These are phyloP conservation scores for Tetracladium marchalianum DNA, from an alignment of 495 filamentous ascomycete genomes.

Conservation along the genomic window DNA sequence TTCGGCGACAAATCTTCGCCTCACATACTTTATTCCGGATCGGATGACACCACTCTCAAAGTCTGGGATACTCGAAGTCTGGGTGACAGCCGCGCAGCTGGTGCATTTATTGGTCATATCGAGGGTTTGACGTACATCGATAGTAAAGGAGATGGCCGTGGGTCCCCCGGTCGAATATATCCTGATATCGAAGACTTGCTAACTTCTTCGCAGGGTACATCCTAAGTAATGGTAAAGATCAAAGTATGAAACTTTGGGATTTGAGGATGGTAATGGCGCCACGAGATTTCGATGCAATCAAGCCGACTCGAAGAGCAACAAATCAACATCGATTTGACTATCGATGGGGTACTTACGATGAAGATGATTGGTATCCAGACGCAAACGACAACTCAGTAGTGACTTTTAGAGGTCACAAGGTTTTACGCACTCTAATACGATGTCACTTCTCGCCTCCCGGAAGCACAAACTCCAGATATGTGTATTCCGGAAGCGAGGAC, in stretches of 20 bases:
- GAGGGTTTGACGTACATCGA: slow-evolving; percentile 94
- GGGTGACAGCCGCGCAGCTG: slow-evolving; percentile 77
- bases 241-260: slow-evolving; percentile 98
- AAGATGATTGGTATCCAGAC: slow-evolving; percentile 59
- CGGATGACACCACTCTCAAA: slow-evolving; percentile 87
- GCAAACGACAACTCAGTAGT: slow-evolving; percentile 86
- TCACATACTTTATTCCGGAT: slow-evolving; percentile 93
- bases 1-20: slow-evolving; percentile 84
- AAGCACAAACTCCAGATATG: slow-evolving; percentile 84
- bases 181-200: neutral
- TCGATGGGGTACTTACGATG: slow-evolving; percentile 61
- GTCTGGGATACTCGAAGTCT: slow-evolving; percentile 94
- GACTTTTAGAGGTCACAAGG: slow-evolving; percentile 82
- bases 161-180: neutral
- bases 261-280: slow-evolving; percentile 71
- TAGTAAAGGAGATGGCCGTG: slow-evolving; percentile 85
- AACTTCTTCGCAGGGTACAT: slow-evolving; percentile 47
- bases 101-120: slow-evolving; percentile 87
- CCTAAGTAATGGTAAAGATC: slow-evolving; percentile 89
- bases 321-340: slow-evolving; percentile 63
- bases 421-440: slow-evolving; percentile 81
- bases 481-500: slow-evolving; percentile 83
- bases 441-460: slow-evolving; percentile 91
- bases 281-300: slow-evolving; percentile 45
- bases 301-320: slow-evolving; percentile 46